Conservation (phyloP, 345 rosid genomes). For the Aquilaria sinensis region DNA sequence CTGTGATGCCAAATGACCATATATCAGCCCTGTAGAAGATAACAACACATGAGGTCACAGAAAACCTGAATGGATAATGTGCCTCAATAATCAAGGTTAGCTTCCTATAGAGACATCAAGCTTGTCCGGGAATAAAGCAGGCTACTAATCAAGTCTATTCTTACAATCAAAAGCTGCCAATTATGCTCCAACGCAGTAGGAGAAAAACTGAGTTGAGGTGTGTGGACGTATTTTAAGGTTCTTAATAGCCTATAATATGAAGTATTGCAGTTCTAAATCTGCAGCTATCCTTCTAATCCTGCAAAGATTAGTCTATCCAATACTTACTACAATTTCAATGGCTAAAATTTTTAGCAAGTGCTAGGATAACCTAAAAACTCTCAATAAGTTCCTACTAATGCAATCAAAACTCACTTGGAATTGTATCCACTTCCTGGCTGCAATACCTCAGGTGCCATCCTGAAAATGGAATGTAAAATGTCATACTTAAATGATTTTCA, state of each 20-base stretch:
- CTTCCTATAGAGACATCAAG: not conserved
- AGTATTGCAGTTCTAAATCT: conserved; percentile 3
- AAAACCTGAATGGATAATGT: conserved; percentile 13
- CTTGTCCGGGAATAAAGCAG: not conserved
- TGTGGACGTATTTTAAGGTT: not conserved
- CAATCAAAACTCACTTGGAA: conserved; percentile 69
- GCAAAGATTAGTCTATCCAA: not conserved
- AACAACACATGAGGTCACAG: conserved; percentile 1
- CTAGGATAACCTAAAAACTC: not conserved
- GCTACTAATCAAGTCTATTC: not conserved
- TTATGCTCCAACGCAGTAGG: not conserved
- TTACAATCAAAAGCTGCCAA: not conserved
- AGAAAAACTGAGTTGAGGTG: not conserved
- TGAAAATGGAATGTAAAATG: conserved; percentile 27
- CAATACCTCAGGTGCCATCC: conserved; percentile 99
- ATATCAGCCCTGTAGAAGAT: conserved; percentile 83
- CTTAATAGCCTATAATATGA: conserved; percentile 4
- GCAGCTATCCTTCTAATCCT: conserved; percentile 1
- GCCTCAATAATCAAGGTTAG: conserved; percentile 4
- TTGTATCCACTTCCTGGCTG: conserved; percentile 98
- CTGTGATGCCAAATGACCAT: conserved; percentile 98
- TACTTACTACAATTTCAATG: not conserved
- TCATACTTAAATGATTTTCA: conserved; percentile 1
- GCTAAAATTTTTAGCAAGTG: too few relatives aligned
- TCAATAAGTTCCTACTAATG: not conserved